Evolutionary conservation across 768 basidiomycete genomes (phyloP), one percentile per base, ranked within the genome.

Genomic region (Megacollybia marginata): DNA sequence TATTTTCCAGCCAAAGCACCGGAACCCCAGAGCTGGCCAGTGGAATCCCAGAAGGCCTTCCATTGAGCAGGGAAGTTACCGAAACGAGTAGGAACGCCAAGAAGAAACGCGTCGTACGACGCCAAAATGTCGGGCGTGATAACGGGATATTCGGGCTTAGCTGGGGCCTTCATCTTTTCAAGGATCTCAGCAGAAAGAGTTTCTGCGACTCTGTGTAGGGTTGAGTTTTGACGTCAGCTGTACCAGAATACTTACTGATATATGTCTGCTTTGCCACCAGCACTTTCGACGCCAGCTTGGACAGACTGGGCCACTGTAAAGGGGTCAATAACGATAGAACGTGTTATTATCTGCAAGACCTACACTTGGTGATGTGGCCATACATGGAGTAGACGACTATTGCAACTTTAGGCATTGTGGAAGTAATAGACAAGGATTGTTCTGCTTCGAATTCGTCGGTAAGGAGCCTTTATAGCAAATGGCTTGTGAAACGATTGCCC

Each of bases 11-110:
- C 65, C 46, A 93, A 69, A 1, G 65, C 70, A 18, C 88, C 82
- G 0, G 50, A 19, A 0, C 51, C 57, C 88, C 88, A 90, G 32
- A 87, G 72, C 1, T 64, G 57, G 49, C 89, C 88, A 8, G 88
- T 89, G 6, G 73, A 61, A 54, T 92, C 88, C 80, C 86, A 90
- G 68, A 92, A 85, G 0, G 74, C 62, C 78, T 85, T 87, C 80
- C 80, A 85, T 57, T 93, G 91, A 2, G 72, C 85, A 20, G 90
- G 79, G 65, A 88, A 82, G 59, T 76, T 82, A 38, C 91, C 91
- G 67, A 78, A 94, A 57, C 91, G 84, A 23, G 86, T 87, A 47
- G 85, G 84, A 50, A 90, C 71, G 52, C 88, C 91, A 47, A 90
- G 72, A 54, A 94, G 55, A 74, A 78, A 82, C 5, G 78, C 90